A percentile compares a stretch with the other conserved stretches of the same genome.
These are phyloP conservation scores for Mortierella sp. DNA, from an alignment of 371 early-diverging fungal genomes.

Conservation along the genomic window DNA sequence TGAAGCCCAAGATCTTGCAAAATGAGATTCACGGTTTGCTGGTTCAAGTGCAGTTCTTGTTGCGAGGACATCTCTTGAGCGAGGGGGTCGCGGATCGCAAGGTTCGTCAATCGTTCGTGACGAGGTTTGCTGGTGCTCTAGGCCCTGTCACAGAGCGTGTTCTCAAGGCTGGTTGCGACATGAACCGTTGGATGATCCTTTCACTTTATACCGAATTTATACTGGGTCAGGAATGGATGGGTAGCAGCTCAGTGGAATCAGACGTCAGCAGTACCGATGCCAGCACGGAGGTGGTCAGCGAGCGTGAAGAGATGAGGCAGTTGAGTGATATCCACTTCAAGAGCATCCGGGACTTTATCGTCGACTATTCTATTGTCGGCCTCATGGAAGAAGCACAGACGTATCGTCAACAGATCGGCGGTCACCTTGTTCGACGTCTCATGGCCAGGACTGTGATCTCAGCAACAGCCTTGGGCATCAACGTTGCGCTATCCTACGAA, in stretches of 20 bases:
- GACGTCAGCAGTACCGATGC: constrained; percentile 8
- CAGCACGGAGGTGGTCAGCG: constrained; percentile 30
- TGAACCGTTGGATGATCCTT: constrained; percentile 57
- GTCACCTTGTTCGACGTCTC: constrained; percentile 58
- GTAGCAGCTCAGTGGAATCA: constrained; percentile 10
- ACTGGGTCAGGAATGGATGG: constrained; percentile 60
- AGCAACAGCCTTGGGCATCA: constrained; percentile 42
- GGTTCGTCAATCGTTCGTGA: constrained; percentile 54
- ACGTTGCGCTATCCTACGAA: constrained; percentile 23
- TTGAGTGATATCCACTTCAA: constrained; percentile 33
- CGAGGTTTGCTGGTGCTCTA: constrained; percentile 50
- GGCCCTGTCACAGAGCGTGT: constrained; percentile 32
- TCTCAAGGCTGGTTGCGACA: constrained; percentile 32
- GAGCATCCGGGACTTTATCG: constrained; percentile 34
- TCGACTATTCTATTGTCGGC: constrained; percentile 41
- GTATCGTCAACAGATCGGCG: constrained; percentile 56
- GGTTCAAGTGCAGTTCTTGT: constrained; percentile 69
- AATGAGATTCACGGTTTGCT: constrained; percentile 80
- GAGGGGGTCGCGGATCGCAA: constrained; percentile 51
- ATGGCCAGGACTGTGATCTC: constrained; percentile 59
- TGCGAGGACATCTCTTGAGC: constrained; percentile 66
- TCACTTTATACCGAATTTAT: constrained; percentile 65
- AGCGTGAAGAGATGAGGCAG: constrained; percentile 42
- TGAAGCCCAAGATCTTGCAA: constrained; percentile 50
- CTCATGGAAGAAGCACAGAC: constrained; percentile 33